Percentiles rank a stretch among this genome's conserved stretches.
Conservation (phyloP, 805 yeast genomes). For the Citeromyces matritensis region DNA sequence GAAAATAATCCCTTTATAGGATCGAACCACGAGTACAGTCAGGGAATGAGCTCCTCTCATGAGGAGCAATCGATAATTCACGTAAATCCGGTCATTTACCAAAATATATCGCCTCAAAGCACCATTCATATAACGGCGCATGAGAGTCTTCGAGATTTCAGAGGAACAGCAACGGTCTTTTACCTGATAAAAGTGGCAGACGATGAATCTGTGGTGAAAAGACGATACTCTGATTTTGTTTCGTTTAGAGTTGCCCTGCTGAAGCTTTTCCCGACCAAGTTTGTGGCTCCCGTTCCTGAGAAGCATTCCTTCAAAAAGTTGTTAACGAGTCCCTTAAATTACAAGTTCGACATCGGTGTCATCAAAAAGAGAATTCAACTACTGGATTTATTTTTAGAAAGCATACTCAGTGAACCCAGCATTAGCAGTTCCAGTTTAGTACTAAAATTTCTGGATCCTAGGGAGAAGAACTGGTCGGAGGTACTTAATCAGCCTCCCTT, state of each 20-base stretch:
- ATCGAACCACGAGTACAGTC: conserved; percentile 13
- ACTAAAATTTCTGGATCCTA: conserved; percentile 33
- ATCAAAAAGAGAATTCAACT: conserved; percentile 34
- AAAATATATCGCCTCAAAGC: too few species aligned
- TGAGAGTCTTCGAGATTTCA: conserved; percentile 10
- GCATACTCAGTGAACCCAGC: conserved; percentile 17
- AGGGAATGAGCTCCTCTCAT: conserved; percentile 8
- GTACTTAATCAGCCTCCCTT: conserved; percentile 20
- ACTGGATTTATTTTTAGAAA: conserved; percentile 25
- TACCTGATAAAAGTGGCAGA: conserved; percentile 14
- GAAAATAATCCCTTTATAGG: conserved; percentile 21
- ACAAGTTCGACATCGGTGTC: conserved; percentile 13
- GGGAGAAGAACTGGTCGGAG: conserved; percentile 33
- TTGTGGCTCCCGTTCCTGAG: conserved; percentile 93
- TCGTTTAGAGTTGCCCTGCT: conserved; percentile 57
- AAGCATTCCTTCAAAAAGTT: conserved; percentile 39
- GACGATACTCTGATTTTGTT: conserved; percentile 89
- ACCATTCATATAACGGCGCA: conserved; percentile 5
- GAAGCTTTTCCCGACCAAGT: conserved; percentile 68
- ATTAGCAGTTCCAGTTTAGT: conserved; percentile 21
- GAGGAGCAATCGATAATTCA: conserved; percentile 7
- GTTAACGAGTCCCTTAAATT: conserved; percentile 14
- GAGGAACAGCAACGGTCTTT: conserved; percentile 14
- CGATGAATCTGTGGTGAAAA: conserved; percentile 18
- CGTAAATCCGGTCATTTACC: conserved; percentile 4